phyloP scores from a whole-genome alignment of 2,329 filamentous ascomycete species.

The Phaeophleospora eucalypticola region DNA sequence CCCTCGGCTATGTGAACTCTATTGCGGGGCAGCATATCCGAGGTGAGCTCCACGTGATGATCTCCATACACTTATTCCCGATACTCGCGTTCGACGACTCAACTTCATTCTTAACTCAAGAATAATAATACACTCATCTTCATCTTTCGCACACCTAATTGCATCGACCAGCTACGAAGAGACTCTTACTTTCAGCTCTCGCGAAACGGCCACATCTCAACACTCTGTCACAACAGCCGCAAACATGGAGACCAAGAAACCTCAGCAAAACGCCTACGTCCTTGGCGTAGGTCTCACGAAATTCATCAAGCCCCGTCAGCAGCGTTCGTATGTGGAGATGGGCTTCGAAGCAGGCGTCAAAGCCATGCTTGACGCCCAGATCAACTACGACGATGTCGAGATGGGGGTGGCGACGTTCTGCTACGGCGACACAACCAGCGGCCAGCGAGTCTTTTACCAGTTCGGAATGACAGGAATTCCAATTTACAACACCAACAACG shows the following conservation, averaged over 20 bases:
- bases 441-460: conserved; percentile 96
- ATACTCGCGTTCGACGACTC: neutral
- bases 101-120: neutral
- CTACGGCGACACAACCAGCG: conserved; percentile 54
- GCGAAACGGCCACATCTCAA: no score
- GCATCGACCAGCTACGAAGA: no score
- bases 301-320: conserved; percentile 94
- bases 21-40: neutral
- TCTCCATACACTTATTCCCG: neutral
- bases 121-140: neutral
- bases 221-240: no score
- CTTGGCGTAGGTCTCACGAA: conserved; percentile 98
- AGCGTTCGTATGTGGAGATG: conserved; percentile 90
- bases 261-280: conserved; percentile 63
- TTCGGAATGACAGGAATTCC: conserved; percentile 96
- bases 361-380: conserved; percentile 75
- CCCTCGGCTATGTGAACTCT: neutral
- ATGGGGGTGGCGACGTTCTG: conserved; percentile 96
- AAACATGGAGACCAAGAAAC: conserved; percentile 25
- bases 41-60: neutral
- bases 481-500: conserved; percentile 98
- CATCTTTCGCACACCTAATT: no score
- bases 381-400: conserved; percentile 95
- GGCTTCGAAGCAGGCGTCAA: conserved; percentile 91
- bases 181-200: no score